Evolutionary conservation across 768 basidiomycete species (phyloP), one percentile per base, ranked within the genome.

Genomic region (Rhizopogon salebrosus): DNA sequence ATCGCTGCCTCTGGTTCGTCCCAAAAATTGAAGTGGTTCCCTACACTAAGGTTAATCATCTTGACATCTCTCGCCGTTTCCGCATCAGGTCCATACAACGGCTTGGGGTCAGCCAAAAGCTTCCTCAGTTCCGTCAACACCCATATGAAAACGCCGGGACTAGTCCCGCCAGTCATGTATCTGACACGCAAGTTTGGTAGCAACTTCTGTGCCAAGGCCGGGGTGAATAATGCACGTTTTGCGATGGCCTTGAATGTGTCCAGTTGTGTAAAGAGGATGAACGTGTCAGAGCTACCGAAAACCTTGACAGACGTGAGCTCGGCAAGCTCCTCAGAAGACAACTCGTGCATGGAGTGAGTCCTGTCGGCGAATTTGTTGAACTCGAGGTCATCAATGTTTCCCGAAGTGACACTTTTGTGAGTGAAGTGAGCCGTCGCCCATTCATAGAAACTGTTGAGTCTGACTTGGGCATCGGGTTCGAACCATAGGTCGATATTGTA

Each of bases 181-280:
- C 40, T 48, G 31, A 56, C 23, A 22, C 34, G 48, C 36, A 54
- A 4, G 10, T 34, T 39, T 13, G 56, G 56, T n/a, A 54, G 35
- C 6, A 27, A 43, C 6, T 48, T 34, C 16, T 54, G 31, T 3
- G 53, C 56, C 37, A 54, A 36, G n/a, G 22, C 22, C 2, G 26
- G 8, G n/a, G 54, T 34, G 26, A 57, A 54, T n/a, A 57, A 26
- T 18, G 56, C 53, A 31, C 48, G 53, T 41, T 41, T 40, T 9
- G 41, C 46, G 20, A n/a, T 13, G 5, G 23, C 11, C 22, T 31
- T 37, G n/a, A 49, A 13, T 13, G 46, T 41, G 23, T 49, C 52
- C 18, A 3, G 26, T 18, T 20, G 26, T 2, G 54, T 42, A 29
- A 10, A 10, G 8, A 45, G 0, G 3, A 34, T 23, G 10, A 18